These are phyloP conservation scores for Candida argentea DNA, from an alignment of 805 yeast genomes.

Conservation along the genomic window DNA sequence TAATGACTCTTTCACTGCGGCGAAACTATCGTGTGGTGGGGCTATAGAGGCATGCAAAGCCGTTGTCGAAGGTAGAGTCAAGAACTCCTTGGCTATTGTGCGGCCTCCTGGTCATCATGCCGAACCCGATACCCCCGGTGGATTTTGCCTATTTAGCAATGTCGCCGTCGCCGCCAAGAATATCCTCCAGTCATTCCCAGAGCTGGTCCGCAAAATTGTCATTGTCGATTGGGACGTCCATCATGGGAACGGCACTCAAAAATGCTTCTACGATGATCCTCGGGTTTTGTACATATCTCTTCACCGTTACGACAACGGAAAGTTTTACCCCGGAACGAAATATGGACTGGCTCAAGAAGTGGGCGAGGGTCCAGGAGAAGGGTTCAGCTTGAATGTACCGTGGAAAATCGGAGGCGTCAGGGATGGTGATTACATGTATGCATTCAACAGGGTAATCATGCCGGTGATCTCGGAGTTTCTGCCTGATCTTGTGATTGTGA, in stretches of 20 bases:
- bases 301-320: constrained; percentile 88
- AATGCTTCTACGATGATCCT: constrained; percentile 81
- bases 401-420: constrained; percentile 91
- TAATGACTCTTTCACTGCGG: constrained; percentile 79
- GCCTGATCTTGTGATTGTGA: constrained; percentile 87
- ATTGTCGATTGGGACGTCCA: constrained; percentile 97
- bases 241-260: constrained; percentile 98
- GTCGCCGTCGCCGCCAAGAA: constrained; percentile 95
- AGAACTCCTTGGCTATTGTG: constrained; percentile 87
- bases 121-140: constrained; percentile 95
- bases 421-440: constrained; percentile 92
- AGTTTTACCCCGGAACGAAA: constrained; percentile 87
- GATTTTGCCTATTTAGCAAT: constrained; percentile 90
- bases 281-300: constrained; percentile 83
- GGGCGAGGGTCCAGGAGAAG: constrained; percentile 83
- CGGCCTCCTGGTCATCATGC: constrained; percentile 99
- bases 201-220: constrained; percentile 71
- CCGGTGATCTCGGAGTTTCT: constrained; percentile 83
- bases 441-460: constrained; percentile 75
- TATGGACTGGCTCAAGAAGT: constrained; percentile 74
- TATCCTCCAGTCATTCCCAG: constrained; percentile 75
- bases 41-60: constrained; percentile 94
- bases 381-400: constrained; percentile 82
- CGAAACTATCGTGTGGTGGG: constrained; percentile 92
- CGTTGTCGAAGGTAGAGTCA: constrained; percentile 85